These are phyloP conservation scores for Camelina laxa DNA, from an alignment of 345 rosid species.

Conservation along the genomic window DNA sequence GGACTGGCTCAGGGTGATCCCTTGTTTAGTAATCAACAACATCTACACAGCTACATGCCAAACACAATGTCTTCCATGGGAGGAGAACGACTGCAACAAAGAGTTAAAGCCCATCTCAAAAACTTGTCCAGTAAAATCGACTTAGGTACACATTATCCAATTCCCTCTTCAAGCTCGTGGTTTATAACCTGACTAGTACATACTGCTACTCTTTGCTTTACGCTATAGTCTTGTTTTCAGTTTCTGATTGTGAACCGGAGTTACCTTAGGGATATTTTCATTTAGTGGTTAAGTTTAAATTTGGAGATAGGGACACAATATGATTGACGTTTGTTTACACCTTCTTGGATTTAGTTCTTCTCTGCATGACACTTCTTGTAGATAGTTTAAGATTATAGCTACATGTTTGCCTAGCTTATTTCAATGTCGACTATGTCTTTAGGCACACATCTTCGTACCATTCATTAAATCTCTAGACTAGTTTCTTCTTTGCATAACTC, in stretches of 20 bases:
- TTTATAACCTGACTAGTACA: conserved; percentile 3
- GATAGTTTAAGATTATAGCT: neutral
- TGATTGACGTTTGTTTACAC: neutral
- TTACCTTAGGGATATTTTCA: neutral
- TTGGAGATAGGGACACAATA: neutral
- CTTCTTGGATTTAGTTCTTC: conserved; percentile 4
- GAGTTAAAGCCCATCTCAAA: conserved; percentile 73
- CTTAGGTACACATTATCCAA: conserved; percentile 59
- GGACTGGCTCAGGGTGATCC: conserved; percentile 49
- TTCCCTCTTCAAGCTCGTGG: conserved; percentile 22
- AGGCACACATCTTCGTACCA: neutral
- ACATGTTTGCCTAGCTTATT: neutral
- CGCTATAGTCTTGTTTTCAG: neutral
- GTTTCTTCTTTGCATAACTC: conserved; percentile 17
- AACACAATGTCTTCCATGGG: conserved; percentile 48
- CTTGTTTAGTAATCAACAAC: conserved; percentile 49
- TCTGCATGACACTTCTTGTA: neutral
- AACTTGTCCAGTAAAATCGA: conserved; percentile 62
- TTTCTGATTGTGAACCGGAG: neutral
- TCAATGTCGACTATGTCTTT: neutral
- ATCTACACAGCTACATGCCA: conserved; percentile 52
- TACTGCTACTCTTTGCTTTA: neutral
- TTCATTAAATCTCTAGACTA: neutral
- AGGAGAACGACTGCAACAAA: conserved; percentile 72
- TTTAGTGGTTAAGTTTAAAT: neutral